Conservation (phyloP, 805 yeast genomes). For the Kuraishia ogatae region DNA sequence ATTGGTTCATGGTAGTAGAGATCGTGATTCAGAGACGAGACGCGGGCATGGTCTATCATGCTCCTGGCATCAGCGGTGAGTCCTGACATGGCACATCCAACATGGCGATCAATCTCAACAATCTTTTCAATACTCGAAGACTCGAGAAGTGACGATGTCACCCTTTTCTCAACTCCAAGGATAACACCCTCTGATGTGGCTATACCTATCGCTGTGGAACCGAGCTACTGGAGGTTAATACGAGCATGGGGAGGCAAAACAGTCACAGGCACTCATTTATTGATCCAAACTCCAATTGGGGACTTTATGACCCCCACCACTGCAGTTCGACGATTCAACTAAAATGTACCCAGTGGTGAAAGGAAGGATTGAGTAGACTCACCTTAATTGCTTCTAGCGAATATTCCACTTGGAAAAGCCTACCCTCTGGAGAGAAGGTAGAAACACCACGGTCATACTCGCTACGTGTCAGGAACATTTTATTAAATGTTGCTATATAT, state of each 20-base stretch:
- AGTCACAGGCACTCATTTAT: not conserved
- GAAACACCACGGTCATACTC: constrained; percentile 99
- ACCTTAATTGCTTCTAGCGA: constrained; percentile 94
- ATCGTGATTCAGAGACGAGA: constrained; percentile 77
- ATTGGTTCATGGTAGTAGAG: constrained; percentile 89
- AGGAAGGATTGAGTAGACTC: constrained; percentile 18
- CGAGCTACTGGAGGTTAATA: constrained; percentile 29
- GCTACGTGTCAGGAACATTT: constrained; percentile 96
- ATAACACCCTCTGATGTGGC: constrained; percentile 93
- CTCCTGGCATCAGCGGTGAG: constrained; percentile 97
- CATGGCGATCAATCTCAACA: constrained; percentile 86
- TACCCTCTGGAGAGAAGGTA: constrained; percentile 98
- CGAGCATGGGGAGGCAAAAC: not conserved
- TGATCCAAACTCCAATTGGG: too few species aligned
- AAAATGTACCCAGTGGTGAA: too few species aligned
- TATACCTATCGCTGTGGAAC: constrained; percentile 98
- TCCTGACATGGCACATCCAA: constrained; percentile 99
- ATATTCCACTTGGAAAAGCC: constrained; percentile 95
- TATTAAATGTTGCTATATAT: not conserved
- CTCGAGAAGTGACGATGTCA: constrained; percentile 85
- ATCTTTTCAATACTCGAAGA: constrained; percentile 92
- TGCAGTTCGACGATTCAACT: too few species aligned
- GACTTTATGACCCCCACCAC: too few species aligned
- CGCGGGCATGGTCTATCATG: constrained; percentile 97
- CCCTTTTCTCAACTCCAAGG: constrained; percentile 94